Conservation (phyloP, 2,329 filamentous ascomycete species). For the Apiospora hydei region DNA sequence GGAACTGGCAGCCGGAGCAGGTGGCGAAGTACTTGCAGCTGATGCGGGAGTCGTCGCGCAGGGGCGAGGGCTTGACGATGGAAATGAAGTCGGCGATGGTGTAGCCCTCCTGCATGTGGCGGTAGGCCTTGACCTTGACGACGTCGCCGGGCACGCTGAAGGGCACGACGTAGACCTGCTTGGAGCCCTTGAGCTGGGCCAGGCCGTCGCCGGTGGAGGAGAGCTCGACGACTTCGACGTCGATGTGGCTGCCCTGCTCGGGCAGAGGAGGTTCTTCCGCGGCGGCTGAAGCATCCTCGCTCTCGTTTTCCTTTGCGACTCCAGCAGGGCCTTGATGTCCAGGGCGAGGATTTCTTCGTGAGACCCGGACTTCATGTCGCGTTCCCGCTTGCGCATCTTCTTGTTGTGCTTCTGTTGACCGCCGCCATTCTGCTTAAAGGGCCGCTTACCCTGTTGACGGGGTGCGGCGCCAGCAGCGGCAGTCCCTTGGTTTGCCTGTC, state of each 20-base stretch:
- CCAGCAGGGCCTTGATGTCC: constrained; percentile 66
- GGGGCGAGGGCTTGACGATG: constrained; percentile 74
- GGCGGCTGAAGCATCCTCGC: constrained; percentile 37
- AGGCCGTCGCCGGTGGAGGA: constrained; percentile 94
- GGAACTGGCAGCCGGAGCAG: constrained; percentile 95
- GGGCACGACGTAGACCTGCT: constrained; percentile 82
- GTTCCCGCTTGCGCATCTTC: constrained; percentile 63
- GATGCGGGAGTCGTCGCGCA: constrained; percentile 79
- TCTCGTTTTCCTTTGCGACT: constrained; percentile 45
- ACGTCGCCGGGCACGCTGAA: constrained; percentile 88
- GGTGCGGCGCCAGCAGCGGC: not conserved
- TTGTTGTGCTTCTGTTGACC: constrained; percentile 26
- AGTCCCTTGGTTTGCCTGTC: not conserved
- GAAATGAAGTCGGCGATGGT: constrained; percentile 83
- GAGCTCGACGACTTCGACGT: constrained; percentile 81
- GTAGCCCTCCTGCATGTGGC: constrained; percentile 72
- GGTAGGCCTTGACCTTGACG: constrained; percentile 79
- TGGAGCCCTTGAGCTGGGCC: constrained; percentile 70
- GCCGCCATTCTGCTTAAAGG: constrained; percentile 13
- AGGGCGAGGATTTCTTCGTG: constrained; percentile 71
- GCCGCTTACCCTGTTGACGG: constrained; percentile 8
- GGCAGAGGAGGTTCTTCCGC: constrained; percentile 55
- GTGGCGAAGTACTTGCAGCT: constrained; percentile 85
- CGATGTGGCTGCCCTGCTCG: constrained; percentile 75
- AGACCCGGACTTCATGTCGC: constrained; percentile 67